phyloP scores from a whole-genome alignment of 202 grass and related monocot species.

The Panicum hallii region DNA sequence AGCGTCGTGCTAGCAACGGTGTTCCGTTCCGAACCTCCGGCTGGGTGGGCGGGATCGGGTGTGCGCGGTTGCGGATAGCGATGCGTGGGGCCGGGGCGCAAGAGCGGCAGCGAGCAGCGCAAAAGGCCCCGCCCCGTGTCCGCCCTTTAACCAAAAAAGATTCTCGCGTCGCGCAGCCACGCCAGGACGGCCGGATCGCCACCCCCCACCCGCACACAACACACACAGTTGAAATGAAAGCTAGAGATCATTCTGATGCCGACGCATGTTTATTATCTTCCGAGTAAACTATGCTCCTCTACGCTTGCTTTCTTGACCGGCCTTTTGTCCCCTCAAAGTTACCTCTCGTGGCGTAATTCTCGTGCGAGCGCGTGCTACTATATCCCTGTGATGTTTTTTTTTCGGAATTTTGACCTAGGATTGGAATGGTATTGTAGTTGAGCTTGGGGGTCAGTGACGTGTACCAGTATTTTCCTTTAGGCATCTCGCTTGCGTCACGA shows the following conservation, averaged over 20 bases:
- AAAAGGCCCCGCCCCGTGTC: not conserved
- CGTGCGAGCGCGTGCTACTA: not conserved
- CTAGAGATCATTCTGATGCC: constrained; percentile 5
- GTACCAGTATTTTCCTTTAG: not conserved
- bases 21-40: not conserved
- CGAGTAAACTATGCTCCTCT: not conserved
- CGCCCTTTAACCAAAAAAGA: constrained; percentile 12
- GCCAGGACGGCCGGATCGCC: too few relatives aligned
- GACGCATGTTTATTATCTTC: constrained; percentile 27
- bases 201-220: too few relatives aligned
- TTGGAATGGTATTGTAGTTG: not conserved
- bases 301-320: not conserved
- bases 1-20: not conserved
- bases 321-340: not conserved
- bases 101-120: too few relatives aligned
- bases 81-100: not conserved
- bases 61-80: constrained; percentile 6
- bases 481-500: constrained; percentile 33
- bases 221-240: constrained; percentile 40
- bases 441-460: not conserved
- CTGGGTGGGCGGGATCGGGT: not conserved
- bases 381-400: not conserved
- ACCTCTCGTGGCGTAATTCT: not conserved
- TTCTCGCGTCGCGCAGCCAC: not conserved
- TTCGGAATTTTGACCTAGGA: not conserved